phyloP scores from a whole-genome alignment of 1,284 basidiomycete genomes.

The Dichomitus squalens region DNA sequence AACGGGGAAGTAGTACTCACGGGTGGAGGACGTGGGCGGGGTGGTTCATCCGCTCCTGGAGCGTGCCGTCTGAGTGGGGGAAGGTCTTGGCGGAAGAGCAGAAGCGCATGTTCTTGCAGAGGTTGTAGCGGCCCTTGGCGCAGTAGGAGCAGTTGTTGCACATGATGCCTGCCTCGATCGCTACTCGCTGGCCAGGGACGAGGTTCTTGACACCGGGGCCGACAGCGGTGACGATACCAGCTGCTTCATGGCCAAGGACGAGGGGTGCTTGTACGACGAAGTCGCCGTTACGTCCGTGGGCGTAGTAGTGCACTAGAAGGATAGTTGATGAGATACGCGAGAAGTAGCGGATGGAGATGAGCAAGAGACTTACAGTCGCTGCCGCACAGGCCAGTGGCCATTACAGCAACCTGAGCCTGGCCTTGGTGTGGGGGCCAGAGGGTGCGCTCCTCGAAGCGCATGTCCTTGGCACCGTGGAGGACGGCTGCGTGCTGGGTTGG shows the following conservation, averaged over 20 bases:
- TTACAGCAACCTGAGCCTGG: slow-evolving; percentile 75
- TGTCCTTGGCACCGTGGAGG: slow-evolving; percentile 72
- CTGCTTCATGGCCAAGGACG: slow-evolving; percentile 91
- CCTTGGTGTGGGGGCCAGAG: slow-evolving; percentile 67
- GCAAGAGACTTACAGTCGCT: slow-evolving; percentile 69
- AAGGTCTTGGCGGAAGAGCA: slow-evolving; percentile 89
- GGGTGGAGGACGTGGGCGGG: slow-evolving; percentile 84
- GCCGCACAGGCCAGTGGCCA: slow-evolving; percentile 90
- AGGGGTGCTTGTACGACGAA: slow-evolving; percentile 84
- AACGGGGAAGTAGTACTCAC: slow-evolving; percentile 49
- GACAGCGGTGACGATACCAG: slow-evolving; percentile 79
- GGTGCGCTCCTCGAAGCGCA: slow-evolving; percentile 69
- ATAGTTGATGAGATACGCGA: slow-evolving; percentile 12
- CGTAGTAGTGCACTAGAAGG: slow-evolving; percentile 82
- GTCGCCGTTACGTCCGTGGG: slow-evolving; percentile 88
- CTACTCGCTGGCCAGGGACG: slow-evolving; percentile 85
- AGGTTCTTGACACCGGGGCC: slow-evolving; percentile 68
- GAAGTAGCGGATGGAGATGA: slow-evolving; percentile 22
- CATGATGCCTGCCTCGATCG: slow-evolving; percentile 91
- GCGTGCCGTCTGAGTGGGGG: slow-evolving; percentile 92
- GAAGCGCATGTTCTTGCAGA: slow-evolving; percentile 89
- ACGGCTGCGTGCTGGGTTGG: slow-evolving; percentile 64
- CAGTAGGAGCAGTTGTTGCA: slow-evolving; percentile 77
- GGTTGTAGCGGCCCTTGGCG: slow-evolving; percentile 85
- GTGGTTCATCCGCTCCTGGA: slow-evolving; percentile 88